Conservation (phyloP, 495 filamentous ascomycete species). For the Hyaloscypha finlandica region DNA sequence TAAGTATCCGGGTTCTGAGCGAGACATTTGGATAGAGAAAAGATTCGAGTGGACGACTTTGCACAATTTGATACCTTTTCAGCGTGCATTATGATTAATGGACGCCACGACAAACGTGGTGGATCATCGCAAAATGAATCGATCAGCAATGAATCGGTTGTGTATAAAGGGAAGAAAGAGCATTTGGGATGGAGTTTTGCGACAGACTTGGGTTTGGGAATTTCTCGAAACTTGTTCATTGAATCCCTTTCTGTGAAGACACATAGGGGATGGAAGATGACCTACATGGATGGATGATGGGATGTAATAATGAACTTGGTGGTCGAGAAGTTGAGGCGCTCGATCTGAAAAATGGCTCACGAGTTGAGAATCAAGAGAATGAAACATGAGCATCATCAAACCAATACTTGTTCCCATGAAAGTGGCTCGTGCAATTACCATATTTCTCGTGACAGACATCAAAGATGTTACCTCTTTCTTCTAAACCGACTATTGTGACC, state of each 20-base stretch:
- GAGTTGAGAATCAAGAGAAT: slow-evolving; percentile 4
- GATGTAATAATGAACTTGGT: slow-evolving; percentile 26
- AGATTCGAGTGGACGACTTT: neutral
- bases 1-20: slow-evolving; percentile 70
- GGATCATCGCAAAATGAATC: neutral
- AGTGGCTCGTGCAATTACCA: neutral
- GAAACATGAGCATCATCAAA: neutral
- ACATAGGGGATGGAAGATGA: slow-evolving; percentile 6
- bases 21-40: slow-evolving; percentile 32
- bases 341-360: slow-evolving; percentile 6
- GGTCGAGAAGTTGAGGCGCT: slow-evolving; percentile 10
- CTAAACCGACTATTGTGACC: slow-evolving; percentile 50
- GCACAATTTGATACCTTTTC: slow-evolving; percentile 26
- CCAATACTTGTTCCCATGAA: neutral
- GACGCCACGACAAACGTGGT: slow-evolving; percentile 11
- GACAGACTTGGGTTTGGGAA: slow-evolving; percentile 13
- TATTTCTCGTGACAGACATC: slow-evolving; percentile 4
- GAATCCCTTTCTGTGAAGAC: slow-evolving; percentile 2
- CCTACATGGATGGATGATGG: slow-evolving; percentile 19
- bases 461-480: slow-evolving; percentile 38
- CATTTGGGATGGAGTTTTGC: slow-evolving; percentile 35
- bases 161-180: slow-evolving; percentile 30
- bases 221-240: slow-evolving; percentile 14
- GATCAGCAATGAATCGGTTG: slow-evolving; percentile 10
- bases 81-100: slow-evolving; percentile 31